A percentile compares a stretch with the other conserved stretches of the same genome.
Evolutionary conservation across 148 eudicot genomes (phyloP).

Genomic region (Euryodendron excelsum): DNA sequence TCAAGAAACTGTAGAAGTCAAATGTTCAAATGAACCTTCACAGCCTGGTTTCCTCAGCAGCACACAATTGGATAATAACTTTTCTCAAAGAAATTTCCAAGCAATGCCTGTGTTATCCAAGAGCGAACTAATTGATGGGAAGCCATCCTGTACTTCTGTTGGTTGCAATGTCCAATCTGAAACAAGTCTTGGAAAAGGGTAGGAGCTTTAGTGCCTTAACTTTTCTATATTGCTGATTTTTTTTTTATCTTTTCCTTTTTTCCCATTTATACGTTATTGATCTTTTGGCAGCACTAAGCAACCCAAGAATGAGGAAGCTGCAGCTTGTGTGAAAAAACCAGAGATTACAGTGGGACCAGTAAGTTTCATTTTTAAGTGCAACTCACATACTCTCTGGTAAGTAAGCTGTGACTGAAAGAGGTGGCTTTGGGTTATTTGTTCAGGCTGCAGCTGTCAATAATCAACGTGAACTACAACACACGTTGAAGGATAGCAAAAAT

Average conservation of each 20-base stretch:
- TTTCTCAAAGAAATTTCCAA: slow-evolving; percentile 23
- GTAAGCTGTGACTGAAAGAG: neutral
- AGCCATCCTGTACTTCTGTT: slow-evolving; percentile 4
- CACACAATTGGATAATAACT: slow-evolving; percentile 21
- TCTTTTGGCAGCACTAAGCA: slow-evolving; percentile 23
- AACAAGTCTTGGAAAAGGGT: slow-evolving; percentile 26
- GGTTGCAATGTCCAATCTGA: slow-evolving; percentile 11
- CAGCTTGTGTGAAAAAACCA: slow-evolving; percentile 9
- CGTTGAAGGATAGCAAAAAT: slow-evolving; percentile 21
- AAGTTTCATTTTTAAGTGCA: neutral
- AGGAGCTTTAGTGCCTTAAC: neutral
- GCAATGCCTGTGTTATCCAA: slow-evolving; percentile 19
- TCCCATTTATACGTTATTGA: neutral
- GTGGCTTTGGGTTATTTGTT: slow-evolving; percentile 7
- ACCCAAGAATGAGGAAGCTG: slow-evolving; percentile 17
- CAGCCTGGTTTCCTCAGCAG: slow-evolving; percentile 20
- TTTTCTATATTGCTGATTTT: neutral
- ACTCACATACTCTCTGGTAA: neutral
- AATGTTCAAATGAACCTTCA: slow-evolving; percentile 18
- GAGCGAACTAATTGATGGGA: slow-evolving; percentile 21
- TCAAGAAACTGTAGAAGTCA: slow-evolving; percentile 16
- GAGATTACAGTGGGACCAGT: slow-evolving; percentile 21
- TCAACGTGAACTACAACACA: slow-evolving; percentile 16
- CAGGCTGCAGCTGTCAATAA: slow-evolving; percentile 30
- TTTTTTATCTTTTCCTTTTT: neutral